Percentiles rank a stretch among this genome's conserved stretches.
These are phyloP conservation scores for Passalora sequoiae DNA, from an alignment of 2,329 filamentous ascomycete genomes.

Conservation along the genomic window DNA sequence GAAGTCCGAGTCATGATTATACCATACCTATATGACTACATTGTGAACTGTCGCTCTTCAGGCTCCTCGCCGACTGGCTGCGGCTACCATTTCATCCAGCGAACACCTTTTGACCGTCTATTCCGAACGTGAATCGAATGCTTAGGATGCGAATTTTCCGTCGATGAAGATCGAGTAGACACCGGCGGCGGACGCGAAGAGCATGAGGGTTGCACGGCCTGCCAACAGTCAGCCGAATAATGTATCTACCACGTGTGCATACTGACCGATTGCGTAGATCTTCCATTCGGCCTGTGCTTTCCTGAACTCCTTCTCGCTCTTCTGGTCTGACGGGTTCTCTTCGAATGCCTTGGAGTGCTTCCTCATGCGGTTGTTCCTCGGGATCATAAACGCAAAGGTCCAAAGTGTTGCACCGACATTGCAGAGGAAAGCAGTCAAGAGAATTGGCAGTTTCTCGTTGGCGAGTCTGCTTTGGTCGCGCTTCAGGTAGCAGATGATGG, in stretches of 20 bases:
- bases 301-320: constrained; percentile 29
- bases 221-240: constrained; percentile 7
- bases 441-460: constrained; percentile 25
- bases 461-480: constrained; percentile 20
- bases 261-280: constrained; percentile 27
- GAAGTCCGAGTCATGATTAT: no score
- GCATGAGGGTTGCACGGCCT: constrained; percentile 26
- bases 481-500: constrained; percentile 25
- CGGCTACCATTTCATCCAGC: no score
- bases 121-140: no score
- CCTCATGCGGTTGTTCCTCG: constrained; percentile 30
- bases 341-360: constrained; percentile 22
- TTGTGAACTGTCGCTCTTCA: no score
- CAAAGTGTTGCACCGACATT: constrained; percentile 29
- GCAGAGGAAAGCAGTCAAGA: constrained; percentile 21
- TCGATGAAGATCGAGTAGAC: constrained; percentile 15
- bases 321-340: constrained; percentile 22
- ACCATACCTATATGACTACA: no score
- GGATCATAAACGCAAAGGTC: constrained; percentile 30
- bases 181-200: constrained; percentile 13
- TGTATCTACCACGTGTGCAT: not conserved
- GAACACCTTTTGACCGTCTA: no score
- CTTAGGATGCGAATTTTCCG: constrained; percentile 5
- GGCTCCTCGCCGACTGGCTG: no score
- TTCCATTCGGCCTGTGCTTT: constrained; percentile 27